phyloP scores from a whole-genome alignment of 208 protist genomes.

The Acanthamoeba lugdunensis region DNA sequence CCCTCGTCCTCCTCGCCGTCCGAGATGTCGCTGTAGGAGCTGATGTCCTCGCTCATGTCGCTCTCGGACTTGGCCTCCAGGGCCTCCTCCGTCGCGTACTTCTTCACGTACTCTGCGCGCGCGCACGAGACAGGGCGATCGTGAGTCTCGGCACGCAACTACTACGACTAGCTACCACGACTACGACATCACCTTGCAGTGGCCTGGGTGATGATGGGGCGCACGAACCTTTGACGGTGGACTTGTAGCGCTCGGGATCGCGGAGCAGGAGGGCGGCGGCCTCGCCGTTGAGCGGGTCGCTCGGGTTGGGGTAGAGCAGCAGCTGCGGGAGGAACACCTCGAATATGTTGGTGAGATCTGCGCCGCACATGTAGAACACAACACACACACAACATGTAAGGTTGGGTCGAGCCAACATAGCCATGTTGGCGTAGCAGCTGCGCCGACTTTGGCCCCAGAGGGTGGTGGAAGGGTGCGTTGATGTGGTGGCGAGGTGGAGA shows the following conservation, averaged over 20 bases:
- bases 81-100: slow-evolving; percentile 73
- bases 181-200: too few relatives aligned
- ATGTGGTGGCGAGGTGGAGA: too few relatives aligned
- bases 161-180: too few relatives aligned
- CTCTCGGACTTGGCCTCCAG: background rate
- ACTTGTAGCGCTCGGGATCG: slow-evolving; percentile 88
- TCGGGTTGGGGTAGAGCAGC: slow-evolving; percentile 96
- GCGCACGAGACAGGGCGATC: background rate
- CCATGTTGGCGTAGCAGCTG: too few relatives aligned
- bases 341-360: slow-evolving; percentile 93
- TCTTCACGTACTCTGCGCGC: slow-evolving; percentile 76
- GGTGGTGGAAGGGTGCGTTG: too few relatives aligned
- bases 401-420: too few relatives aligned
- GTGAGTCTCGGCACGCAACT: too few relatives aligned
- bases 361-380: background rate
- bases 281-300: slow-evolving; percentile 96
- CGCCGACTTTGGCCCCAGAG: too few relatives aligned
- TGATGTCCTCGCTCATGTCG: too few relatives aligned
- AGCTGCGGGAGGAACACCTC: slow-evolving; percentile 97
- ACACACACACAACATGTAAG: too few relatives aligned
- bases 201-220: background rate
- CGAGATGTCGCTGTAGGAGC: too few relatives aligned
- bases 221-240: slow-evolving; percentile 83
- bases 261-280: slow-evolving; percentile 93
- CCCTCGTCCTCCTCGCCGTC: too few relatives aligned